Conservation (phyloP, 805 yeast genomes). For the Pichia eremophila region DNA sequence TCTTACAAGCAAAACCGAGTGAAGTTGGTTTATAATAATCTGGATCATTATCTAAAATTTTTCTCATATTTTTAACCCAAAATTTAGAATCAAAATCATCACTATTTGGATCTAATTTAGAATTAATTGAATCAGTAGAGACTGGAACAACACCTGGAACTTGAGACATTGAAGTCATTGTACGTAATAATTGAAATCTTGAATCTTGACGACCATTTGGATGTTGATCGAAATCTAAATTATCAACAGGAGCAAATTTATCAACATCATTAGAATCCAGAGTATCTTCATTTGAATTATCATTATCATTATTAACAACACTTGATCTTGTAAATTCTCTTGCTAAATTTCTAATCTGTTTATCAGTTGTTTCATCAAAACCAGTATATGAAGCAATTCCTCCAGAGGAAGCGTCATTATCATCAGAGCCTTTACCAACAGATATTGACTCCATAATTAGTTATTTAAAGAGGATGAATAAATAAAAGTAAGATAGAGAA, state of each 20-base stretch:
- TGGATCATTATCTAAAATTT: slow-evolving; percentile 42
- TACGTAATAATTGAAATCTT: slow-evolving; percentile 19
- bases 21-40: slow-evolving; percentile 56
- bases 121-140: slow-evolving; percentile 19
- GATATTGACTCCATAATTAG: slow-evolving; percentile 17
- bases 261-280: not conserved
- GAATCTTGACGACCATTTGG: slow-evolving; percentile 1
- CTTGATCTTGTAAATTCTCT: slow-evolving; percentile 15
- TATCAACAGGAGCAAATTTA: not conserved
- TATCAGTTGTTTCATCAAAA: slow-evolving; percentile 25
- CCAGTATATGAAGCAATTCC: slow-evolving; percentile 25
- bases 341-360: slow-evolving; percentile 33
- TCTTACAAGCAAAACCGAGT: slow-evolving; percentile 49
- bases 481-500: too few species aligned
- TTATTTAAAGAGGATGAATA: too few species aligned
- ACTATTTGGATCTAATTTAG: slow-evolving; percentile 48
- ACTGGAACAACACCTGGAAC: slow-evolving; percentile 41
- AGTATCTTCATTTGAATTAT: not conserved
- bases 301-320: not conserved
- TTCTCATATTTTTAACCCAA: slow-evolving; percentile 61
- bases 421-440: slow-evolving; percentile 16
- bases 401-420: slow-evolving; percentile 4
- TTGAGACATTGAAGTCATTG: slow-evolving; percentile 41
- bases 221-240: not conserved
- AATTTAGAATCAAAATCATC: slow-evolving; percentile 50